phyloP scores from a whole-genome alignment of 306 rosid species.

The Adenanthera pavonina region DNA sequence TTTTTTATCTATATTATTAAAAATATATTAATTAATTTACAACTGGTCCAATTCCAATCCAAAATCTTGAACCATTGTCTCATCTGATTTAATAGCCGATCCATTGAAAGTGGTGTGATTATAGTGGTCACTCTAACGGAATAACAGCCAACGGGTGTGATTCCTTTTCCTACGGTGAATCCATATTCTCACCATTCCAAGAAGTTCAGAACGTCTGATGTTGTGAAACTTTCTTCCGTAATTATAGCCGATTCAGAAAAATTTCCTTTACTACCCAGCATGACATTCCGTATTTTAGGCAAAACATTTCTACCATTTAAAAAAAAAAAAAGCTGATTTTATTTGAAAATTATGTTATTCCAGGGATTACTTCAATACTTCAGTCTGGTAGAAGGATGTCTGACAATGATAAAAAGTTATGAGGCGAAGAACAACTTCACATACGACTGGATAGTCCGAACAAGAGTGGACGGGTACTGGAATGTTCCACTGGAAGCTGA shows the following conservation, averaged over 20 bases:
- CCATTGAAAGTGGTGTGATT: not conserved
- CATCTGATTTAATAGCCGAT: no score
- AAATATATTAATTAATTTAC: no score
- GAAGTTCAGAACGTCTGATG: not conserved
- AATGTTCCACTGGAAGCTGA: slow-evolving; percentile 68
- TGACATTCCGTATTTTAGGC: not conserved
- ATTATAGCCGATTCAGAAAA: not conserved
- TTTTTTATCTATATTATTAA: no score
- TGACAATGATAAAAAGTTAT: slow-evolving; percentile 58
- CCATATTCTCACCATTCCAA: not conserved
- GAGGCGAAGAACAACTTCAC: slow-evolving; percentile 59
- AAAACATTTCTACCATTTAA: not conserved
- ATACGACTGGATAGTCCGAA: slow-evolving; percentile 87
- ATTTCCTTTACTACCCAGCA: not conserved
- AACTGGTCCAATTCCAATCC: no score
- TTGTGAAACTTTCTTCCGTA: not conserved
- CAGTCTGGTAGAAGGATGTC: slow-evolving; percentile 83
- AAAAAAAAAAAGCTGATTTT: not conserved
- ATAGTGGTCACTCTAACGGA: not conserved
- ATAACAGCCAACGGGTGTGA: not conserved
- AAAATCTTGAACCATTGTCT: no score
- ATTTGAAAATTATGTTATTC: not conserved
- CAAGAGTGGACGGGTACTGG: slow-evolving; percentile 95
- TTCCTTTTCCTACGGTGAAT: not conserved
- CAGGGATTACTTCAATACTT: slow-evolving; percentile 92